A percentile compares a stretch with the other conserved stretches of the same genome.
Conservation (phyloP, 352 stramenopile genomes). For the Phytophthora nicotianae region DNA sequence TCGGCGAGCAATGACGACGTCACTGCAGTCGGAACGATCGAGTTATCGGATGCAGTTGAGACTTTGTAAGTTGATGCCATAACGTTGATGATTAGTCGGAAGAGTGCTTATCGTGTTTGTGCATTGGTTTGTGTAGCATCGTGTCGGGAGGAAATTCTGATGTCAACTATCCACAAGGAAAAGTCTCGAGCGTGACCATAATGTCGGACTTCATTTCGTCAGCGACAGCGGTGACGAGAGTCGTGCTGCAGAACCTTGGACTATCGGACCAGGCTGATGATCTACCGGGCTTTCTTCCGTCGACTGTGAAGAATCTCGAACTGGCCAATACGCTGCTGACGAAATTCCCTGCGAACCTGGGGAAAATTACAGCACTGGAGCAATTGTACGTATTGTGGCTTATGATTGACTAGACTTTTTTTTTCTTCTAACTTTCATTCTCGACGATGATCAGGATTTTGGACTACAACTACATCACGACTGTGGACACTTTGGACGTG, state of each 20-base stretch:
- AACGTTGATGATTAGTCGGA: not conserved
- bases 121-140: slow-evolving; percentile 17
- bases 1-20: slow-evolving; percentile 37
- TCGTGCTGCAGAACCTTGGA: slow-evolving; percentile 40
- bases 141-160: slow-evolving; percentile 27
- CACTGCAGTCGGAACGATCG: slow-evolving; percentile 20
- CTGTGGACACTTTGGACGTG: not conserved
- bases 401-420: not conserved
- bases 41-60: slow-evolving; percentile 22
- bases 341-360: slow-evolving; percentile 24
- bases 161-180: slow-evolving; percentile 34
- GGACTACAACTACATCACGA: slow-evolving; percentile 13
- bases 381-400: slow-evolving; percentile 2
- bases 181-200: slow-evolving; percentile 34
- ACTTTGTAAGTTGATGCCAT: slow-evolving; percentile 23
- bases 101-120: not conserved
- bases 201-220: slow-evolving; percentile 25
- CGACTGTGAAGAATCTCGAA: slow-evolving; percentile 28
- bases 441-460: not conserved
- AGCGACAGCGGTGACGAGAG: slow-evolving; percentile 25
- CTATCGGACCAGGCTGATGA: slow-evolving; percentile 23
- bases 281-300: slow-evolving; percentile 28
- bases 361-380: not conserved
- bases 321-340: slow-evolving; percentile 34
- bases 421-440: not conserved